Base-by-base conservation (phyloP, 75 land plant genomes). In the Isoetes taiwanensis region DNA sequence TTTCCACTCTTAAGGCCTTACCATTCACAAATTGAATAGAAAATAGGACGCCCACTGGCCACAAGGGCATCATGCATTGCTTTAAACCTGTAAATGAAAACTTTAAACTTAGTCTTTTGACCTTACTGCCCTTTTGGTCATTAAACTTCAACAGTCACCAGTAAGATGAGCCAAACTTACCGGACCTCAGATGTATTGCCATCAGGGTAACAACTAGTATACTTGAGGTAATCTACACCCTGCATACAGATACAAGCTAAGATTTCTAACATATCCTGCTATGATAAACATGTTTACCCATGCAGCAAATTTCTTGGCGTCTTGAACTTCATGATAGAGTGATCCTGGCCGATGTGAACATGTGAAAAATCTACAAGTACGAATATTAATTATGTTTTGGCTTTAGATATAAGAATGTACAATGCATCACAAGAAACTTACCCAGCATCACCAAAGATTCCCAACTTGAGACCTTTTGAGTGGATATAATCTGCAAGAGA, bases 141-240 rank as follows among this genome's bases (percentile, higher is more conserved):
- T 37, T 37, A 37, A 37, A 37, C 14, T 14, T 37, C 5, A 23
- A 8, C 8, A 46, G 6, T 46, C 21, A 5, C 25, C 50, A n/a
- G n/a, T n/a, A n/a, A n/a, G n/a, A n/a, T n/a, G n/a, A n/a, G n/a
- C n/a, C 23, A 16, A 21, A n/a, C 50, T 46, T 19, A 46, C 50
- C 50, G 50, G 23, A n/a, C 50, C 25, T 46, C 25, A 46, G 50
- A 23, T 6, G 25, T 46, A 8, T 19, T 8, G 16, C 50, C 50
- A 46, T 46, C 50, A 23, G 16, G 16, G 8, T 46, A 16, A 46
- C 50, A 46, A 16, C 25, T 46, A 23, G 16, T 23, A n/a, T 46
- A 46, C 25, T 46, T 46, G 50, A 46, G 50, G 23, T 46, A 46
- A 46, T 46, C 50, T 19, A 46, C 50, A 16, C 50, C 50, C 50